Evolutionary conservation across 2,329 filamentous ascomycete genomes (phyloP).

Genomic region (Sphaerulina vaccinii): DNA sequence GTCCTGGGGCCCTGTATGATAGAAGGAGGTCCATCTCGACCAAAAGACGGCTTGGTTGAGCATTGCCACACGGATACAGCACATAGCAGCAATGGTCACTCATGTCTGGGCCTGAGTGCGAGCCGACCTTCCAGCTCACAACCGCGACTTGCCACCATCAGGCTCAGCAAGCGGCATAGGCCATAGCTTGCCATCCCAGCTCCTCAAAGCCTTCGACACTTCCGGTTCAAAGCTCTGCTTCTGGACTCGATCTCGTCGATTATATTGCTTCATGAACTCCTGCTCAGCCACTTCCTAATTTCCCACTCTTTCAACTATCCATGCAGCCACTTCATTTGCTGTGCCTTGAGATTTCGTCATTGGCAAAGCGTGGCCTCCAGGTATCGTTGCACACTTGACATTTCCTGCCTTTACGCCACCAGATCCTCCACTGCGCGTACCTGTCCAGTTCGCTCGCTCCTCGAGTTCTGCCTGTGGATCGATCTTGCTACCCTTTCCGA

Average conservation of each 20-base stretch:
- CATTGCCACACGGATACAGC: too few species aligned
- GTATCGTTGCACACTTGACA: conserved; percentile 62
- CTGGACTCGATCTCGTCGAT: not conserved
- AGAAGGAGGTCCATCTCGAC: too few species aligned
- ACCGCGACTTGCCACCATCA: conserved; percentile 5
- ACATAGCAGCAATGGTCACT: too few species aligned
- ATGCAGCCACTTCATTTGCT: conserved; percentile 50
- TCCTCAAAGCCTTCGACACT: conserved; percentile 3
- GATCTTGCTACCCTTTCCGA: conserved; percentile 54
- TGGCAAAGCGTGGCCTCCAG: conserved; percentile 72
- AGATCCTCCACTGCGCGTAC: conserved; percentile 61
- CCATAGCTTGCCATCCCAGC: conserved; percentile 7
- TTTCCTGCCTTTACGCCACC: conserved; percentile 60
- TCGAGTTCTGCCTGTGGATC: conserved; percentile 52
- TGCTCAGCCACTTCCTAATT: conserved; percentile 1
- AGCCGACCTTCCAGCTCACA: too few species aligned
- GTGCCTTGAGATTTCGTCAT: conserved; percentile 70
- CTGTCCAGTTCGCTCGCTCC: conserved; percentile 52
- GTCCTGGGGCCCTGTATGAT: too few species aligned
- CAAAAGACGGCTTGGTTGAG: too few species aligned
- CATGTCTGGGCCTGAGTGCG: too few species aligned
- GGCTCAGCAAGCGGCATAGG: not conserved
- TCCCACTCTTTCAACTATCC: conserved; percentile 31
- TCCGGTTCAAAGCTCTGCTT: conserved; percentile 7
- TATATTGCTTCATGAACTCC: not conserved